These are phyloP conservation scores for Sordaria brevicollis DNA, from an alignment of 495 filamentous ascomycete genomes.

Conservation along the genomic window DNA sequence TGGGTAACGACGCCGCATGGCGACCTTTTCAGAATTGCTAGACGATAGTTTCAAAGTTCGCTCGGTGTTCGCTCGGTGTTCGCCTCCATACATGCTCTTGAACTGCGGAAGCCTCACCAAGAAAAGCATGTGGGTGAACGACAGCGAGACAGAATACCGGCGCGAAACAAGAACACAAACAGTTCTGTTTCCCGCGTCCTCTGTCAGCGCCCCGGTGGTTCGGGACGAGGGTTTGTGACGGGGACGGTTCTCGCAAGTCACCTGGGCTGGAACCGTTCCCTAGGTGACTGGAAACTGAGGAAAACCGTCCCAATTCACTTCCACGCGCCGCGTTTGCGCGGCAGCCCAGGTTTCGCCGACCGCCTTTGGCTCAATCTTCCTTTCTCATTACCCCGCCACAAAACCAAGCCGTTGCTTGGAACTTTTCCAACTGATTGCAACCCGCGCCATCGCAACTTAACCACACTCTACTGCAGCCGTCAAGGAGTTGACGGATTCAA, in stretches of 20 bases:
- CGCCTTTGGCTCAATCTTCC: neutral
- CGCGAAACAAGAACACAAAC: neutral
- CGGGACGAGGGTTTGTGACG: neutral
- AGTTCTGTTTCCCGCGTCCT: neutral
- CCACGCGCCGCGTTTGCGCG: neutral
- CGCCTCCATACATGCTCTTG: no score
- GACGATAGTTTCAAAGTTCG: no score
- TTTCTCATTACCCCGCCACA: neutral
- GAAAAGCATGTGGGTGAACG: no score
- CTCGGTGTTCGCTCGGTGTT: no score
- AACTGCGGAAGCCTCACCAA: no score
- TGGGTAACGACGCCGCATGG: no score
- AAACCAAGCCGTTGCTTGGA: neutral
- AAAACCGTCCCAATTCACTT: neutral
- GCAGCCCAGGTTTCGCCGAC: neutral
- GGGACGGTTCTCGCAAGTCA: neutral
- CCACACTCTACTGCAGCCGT: neutral
- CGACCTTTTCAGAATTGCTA: no score
- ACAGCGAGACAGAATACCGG: neutral
- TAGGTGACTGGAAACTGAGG: neutral
- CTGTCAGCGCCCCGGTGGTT: neutral
- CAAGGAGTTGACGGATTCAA: neutral
- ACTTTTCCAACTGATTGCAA: neutral
- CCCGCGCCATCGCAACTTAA: neutral
- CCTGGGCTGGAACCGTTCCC: neutral